Conservation (phyloP, 192 early-diverging fungal genomes). For the Pilaira anomala region DNA sequence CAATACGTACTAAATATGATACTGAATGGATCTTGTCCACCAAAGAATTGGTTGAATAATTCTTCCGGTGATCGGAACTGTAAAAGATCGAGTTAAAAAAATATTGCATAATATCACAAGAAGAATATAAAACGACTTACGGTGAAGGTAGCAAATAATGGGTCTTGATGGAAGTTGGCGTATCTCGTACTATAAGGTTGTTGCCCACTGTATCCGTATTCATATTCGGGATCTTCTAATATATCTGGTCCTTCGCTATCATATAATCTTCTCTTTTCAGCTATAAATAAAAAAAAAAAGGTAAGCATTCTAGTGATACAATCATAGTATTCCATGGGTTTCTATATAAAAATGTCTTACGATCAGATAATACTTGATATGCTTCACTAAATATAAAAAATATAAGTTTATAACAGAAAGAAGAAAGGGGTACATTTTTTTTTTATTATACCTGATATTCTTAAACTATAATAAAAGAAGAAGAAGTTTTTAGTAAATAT, state of each 20-base stretch:
- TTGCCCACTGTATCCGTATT: background rate
- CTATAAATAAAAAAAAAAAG: conserved; percentile 1
- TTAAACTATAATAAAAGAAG: conserved; percentile 16
- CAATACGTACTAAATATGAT: conserved; percentile 23
- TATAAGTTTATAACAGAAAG: background rate
- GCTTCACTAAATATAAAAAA: conserved; percentile 27
- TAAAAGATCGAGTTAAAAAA: background rate
- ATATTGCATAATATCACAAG: too few species aligned
- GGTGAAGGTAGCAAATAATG: conserved; percentile 17
- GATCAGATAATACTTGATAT: conserved; percentile 38
- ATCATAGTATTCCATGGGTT: background rate
- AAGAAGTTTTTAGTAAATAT: background rate
- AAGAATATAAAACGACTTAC: conserved; percentile 15
- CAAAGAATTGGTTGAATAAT: conserved; percentile 35
- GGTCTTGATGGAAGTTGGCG: conserved; percentile 1
- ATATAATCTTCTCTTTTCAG: conserved; percentile 32
- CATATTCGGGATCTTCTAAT: background rate
- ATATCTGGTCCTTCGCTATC: conserved; percentile 19
- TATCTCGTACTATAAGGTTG: background rate
- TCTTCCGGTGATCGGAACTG: conserved; percentile 40
- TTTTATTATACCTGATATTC: conserved; percentile 17
- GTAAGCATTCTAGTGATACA: background rate
- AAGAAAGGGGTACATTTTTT: background rate
- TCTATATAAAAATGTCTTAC: conserved; percentile 16
- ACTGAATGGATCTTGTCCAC: conserved; percentile 20